Evolutionary conservation across 768 basidiomycete genomes (phyloP).

Genomic region (Tubosaeta brunneosetosa): DNA sequence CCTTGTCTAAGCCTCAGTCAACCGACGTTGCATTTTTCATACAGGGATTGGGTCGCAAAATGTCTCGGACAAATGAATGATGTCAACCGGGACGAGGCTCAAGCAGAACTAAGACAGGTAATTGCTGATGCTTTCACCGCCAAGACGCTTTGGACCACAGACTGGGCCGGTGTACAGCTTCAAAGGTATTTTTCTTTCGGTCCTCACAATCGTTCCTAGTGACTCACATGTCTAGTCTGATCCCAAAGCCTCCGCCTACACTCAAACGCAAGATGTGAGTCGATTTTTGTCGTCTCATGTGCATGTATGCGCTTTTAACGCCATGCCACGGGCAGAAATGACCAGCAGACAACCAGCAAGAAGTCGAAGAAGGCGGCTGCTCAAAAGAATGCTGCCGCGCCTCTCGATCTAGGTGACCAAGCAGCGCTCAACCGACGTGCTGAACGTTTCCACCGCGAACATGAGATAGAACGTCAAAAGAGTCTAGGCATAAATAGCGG

Average conservation of each 20-base stretch:
- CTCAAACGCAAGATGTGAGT: slow-evolving; percentile 71
- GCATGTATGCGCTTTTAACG: slow-evolving; percentile 8
- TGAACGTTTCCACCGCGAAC: slow-evolving; percentile 86
- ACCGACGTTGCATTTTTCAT: slow-evolving; percentile 12
- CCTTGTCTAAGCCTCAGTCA: not conserved
- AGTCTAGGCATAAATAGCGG: slow-evolving; percentile 29
- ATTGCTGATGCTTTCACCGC: slow-evolving; percentile 88
- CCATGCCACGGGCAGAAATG: slow-evolving; percentile 30
- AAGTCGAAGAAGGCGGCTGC: slow-evolving; percentile 58
- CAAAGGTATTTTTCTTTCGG: slow-evolving; percentile 54
- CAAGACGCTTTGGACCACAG: slow-evolving; percentile 86
- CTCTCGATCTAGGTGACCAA: slow-evolving; percentile 59
- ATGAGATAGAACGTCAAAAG: slow-evolving; percentile 77
- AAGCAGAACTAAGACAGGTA: slow-evolving; percentile 92
- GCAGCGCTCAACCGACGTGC: slow-evolving; percentile 73
- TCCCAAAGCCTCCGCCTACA: slow-evolving; percentile 53
- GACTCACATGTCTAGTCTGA: slow-evolving; percentile 40
- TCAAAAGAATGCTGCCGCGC: slow-evolving; percentile 33
- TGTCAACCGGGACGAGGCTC: slow-evolving; percentile 79
- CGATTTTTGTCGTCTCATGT: not conserved
- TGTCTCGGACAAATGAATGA: slow-evolving; percentile 91
- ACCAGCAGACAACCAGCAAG: slow-evolving; percentile 43
- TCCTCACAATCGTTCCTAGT: slow-evolving; percentile 14
- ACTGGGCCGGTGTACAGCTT: slow-evolving; percentile 87
- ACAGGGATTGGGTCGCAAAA: slow-evolving; percentile 91